Base-by-base conservation (phyloP, 2,329 filamentous ascomycete species). In the Aureobasidium sp. region DNA sequence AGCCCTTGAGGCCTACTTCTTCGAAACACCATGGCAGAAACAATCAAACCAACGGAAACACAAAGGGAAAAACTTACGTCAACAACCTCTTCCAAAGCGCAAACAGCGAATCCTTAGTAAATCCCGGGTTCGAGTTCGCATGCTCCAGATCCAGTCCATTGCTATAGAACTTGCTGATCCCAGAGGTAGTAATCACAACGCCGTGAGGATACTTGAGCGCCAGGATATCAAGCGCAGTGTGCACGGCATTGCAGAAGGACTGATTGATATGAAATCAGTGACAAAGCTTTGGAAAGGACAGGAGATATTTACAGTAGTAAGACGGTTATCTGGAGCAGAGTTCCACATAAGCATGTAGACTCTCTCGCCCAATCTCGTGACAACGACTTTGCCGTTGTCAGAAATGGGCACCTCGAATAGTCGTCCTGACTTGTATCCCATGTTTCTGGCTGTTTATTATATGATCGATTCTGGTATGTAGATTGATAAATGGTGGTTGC, bases 121-220 rank as follows among this genome's bases (percentile, higher is more conserved):
- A 93, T 2, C 63, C 66, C 1, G 83, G 79, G 0, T 83, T 83
- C 34, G 75, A 73, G 37, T 79, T 69, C n/a, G 85, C 87, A 70
- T 89, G 83, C 42, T 84, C 79, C 15, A 92, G 81, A 72, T 94
- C 88, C n/a, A 94, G 81, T 0, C 90, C 90, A 75, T 93, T 93
- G 72, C 83, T 87, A 77, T 88, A 94, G 79, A 93, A 93, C 71
- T 94, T 94, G 57, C 78, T 72, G 63, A 92, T 88, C 52, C 81
- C 83, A 45, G 86, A 89, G 0, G 89, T 93, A 5, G 89, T 93
- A 63, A 92, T 78, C 15, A 94, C 79, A 6, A 92, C 89, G 58
- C 90, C 90, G n/a, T 82, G 81, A 0, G 83, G 79, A 68, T 87
- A 80, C 59, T 80, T 80, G 63, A 85, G 82, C 73, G 91, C 87